These are phyloP conservation scores for Hymenoscyphus salicellus DNA, from an alignment of 2,329 filamentous ascomycete genomes.

Conservation along the genomic window DNA sequence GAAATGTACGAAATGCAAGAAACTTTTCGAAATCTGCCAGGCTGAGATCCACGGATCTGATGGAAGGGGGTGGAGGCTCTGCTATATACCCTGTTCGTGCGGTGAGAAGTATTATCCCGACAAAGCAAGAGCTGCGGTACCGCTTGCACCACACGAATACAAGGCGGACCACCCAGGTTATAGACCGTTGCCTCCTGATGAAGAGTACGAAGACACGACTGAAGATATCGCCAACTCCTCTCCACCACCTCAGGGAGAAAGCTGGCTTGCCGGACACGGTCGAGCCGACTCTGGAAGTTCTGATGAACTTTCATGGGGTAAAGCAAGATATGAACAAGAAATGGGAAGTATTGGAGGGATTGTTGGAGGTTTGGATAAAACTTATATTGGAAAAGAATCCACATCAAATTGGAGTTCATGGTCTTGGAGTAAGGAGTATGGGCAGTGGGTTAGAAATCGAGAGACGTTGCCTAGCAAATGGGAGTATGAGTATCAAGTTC, in stretches of 20 bases:
- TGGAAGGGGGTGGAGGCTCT: not conserved
- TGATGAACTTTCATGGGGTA: slow-evolving; percentile 2
- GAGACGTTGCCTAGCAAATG: not conserved
- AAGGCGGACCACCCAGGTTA: not conserved
- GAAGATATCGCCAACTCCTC: not conserved
- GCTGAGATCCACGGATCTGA: slow-evolving; percentile 2
- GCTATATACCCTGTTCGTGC: slow-evolving; percentile 5
- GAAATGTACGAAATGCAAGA: slow-evolving; percentile 5
- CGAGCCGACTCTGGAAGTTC: slow-evolving; percentile 5
- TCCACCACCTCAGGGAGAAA: not conserved
- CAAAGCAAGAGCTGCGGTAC: not conserved
- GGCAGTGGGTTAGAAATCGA: slow-evolving; percentile 5
- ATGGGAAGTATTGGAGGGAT: slow-evolving; percentile 8
- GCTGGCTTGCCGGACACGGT: not conserved
- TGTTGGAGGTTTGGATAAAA: slow-evolving; percentile 6
- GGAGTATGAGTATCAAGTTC: slow-evolving; percentile 10
- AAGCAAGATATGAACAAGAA: slow-evolving; percentile 6
- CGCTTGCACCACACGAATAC: not conserved
- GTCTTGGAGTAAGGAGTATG: slow-evolving; percentile 9
- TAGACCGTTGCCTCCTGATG: not conserved
- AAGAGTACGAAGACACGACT: slow-evolving; percentile 2
- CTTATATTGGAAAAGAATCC: not conserved
- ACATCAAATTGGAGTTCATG: slow-evolving; percentile 9
- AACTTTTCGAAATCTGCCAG: slow-evolving; percentile 5
- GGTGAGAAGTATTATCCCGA: slow-evolving; percentile 4